phyloP scores from a whole-genome alignment of 306 rosid species.

The Trifolium subterraneum region DNA sequence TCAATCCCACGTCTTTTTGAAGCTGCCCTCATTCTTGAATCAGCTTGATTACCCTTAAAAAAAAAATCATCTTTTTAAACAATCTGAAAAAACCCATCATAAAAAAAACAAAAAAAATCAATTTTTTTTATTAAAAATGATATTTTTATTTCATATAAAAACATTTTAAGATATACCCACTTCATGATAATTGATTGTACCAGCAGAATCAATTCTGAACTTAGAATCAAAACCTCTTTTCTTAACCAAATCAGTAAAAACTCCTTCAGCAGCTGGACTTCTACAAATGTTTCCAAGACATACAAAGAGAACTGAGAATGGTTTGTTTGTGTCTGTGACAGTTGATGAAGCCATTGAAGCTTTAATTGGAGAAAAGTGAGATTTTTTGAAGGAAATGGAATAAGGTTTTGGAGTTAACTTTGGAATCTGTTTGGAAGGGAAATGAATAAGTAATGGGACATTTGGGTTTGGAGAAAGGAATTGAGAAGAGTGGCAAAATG shows the following conservation, averaged over 20 bases:
- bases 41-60: constrained; percentile 82
- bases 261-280: constrained; percentile 97
- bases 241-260: constrained; percentile 76
- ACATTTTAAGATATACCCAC: constrained; percentile 38
- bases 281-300: constrained; percentile 93
- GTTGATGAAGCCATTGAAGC: constrained; percentile 69
- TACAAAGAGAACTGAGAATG: constrained; percentile 76
- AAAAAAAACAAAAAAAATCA: background rate
- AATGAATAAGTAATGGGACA: constrained; percentile 30
- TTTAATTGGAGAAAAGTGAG: constrained; percentile 41
- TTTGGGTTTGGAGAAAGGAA: constrained; percentile 21
- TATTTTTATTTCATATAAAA: background rate
- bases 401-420: constrained; percentile 33
- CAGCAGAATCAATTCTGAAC: constrained; percentile 80
- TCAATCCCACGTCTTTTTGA: constrained; percentile 81
- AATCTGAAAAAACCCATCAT: constrained; percentile 3
- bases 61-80: background rate
- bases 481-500: constrained; percentile 53
- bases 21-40: constrained; percentile 90
- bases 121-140: background rate
- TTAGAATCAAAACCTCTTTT: constrained; percentile 66
- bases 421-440: constrained; percentile 32
- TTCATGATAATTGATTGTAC: constrained; percentile 86
- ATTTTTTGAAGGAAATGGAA: constrained; percentile 37
- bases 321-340: constrained; percentile 51